phyloP scores from a whole-genome alignment of 176 grass and related monocot species.

The Carex scoparia region DNA sequence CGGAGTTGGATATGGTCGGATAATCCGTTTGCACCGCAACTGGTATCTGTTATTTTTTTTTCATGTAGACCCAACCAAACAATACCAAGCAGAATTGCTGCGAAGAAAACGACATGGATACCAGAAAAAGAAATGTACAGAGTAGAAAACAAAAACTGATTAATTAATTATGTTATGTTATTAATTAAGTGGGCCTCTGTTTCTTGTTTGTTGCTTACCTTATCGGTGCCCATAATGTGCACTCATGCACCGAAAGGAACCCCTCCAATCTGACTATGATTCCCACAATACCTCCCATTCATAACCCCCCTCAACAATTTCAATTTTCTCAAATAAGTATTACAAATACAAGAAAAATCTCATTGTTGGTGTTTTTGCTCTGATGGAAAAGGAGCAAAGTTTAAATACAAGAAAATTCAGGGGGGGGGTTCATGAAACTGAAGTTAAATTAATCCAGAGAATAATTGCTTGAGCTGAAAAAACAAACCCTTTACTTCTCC shows the following conservation, averaged over 20 bases:
- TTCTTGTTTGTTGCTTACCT: not conserved
- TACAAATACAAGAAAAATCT: not conserved
- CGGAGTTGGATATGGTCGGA: too few species aligned
- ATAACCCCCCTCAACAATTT: not conserved
- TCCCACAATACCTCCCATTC: not conserved
- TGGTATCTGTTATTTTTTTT: not conserved
- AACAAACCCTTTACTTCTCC: not conserved
- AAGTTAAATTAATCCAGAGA: not conserved
- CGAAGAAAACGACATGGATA: slow-evolving; percentile 11
- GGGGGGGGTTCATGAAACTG: not conserved
- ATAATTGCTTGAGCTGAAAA: not conserved
- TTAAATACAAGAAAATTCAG: not conserved
- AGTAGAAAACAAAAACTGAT: slow-evolving; percentile 2
- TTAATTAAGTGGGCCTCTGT: slow-evolving; percentile 5
- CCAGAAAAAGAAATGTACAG: not conserved
- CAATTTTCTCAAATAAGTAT: not conserved
- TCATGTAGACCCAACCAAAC: slow-evolving; percentile 16
- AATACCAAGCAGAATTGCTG: not conserved
- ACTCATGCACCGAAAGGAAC: slow-evolving; percentile 21
- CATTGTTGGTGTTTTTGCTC: too few species aligned
- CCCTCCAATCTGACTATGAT: slow-evolving; percentile 1
- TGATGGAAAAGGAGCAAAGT: not conserved
- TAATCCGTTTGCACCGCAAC: too few species aligned
- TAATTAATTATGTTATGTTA: not conserved
- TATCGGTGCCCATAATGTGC: not conserved